These are phyloP conservation scores for Vickermania spadyakhi DNA, from an alignment of 208 protist species.

Conservation along the genomic window DNA sequence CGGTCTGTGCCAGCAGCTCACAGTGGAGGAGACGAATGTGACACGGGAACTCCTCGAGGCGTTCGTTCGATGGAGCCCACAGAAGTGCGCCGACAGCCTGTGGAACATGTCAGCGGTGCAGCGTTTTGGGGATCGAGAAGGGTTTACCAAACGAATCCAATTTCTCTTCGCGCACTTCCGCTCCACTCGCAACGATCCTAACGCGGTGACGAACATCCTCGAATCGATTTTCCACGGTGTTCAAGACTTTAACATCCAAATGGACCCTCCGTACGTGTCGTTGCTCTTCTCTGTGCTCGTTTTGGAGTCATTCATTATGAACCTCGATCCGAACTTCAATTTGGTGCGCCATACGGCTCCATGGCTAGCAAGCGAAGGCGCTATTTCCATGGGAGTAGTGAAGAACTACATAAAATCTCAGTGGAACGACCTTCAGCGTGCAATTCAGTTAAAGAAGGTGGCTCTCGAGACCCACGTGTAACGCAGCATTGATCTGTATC, in stretches of 20 bases:
- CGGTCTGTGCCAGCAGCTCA: constrained; percentile 83
- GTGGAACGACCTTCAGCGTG: constrained; percentile 47
- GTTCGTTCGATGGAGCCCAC: constrained; percentile 82
- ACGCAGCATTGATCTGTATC: no score
- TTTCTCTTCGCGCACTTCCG: constrained; percentile 71
- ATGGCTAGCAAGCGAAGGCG: constrained; percentile 82
- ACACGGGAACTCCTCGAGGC: constrained; percentile 73
- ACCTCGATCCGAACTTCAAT: constrained; percentile 85
- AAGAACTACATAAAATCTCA: constrained; percentile 71
- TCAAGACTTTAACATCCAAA: constrained; percentile 67
- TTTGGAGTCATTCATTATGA: constrained; percentile 90
- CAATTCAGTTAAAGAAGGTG: constrained; percentile 30
- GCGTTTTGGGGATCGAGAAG: constrained; percentile 33
- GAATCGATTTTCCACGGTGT: constrained; percentile 80
- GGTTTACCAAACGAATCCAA: constrained; percentile 39
- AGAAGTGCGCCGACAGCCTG: constrained; percentile 48
- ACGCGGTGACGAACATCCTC: constrained; percentile 76
- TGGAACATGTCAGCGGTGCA: constrained; percentile 57
- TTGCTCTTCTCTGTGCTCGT: constrained; percentile 88
- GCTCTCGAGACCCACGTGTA: no score
- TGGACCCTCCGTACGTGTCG: constrained; percentile 86
- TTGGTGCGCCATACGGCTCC: constrained; percentile 85
- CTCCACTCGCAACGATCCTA: constrained; percentile 42
- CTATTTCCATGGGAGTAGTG: constrained; percentile 68
- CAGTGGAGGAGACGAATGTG: constrained; percentile 35